A percentile compares a stretch with the other conserved stretches of the same genome.
These are phyloP conservation scores for Epicoccum sorghinum DNA, from an alignment of 2,329 filamentous ascomycete species.

Conservation along the genomic window DNA sequence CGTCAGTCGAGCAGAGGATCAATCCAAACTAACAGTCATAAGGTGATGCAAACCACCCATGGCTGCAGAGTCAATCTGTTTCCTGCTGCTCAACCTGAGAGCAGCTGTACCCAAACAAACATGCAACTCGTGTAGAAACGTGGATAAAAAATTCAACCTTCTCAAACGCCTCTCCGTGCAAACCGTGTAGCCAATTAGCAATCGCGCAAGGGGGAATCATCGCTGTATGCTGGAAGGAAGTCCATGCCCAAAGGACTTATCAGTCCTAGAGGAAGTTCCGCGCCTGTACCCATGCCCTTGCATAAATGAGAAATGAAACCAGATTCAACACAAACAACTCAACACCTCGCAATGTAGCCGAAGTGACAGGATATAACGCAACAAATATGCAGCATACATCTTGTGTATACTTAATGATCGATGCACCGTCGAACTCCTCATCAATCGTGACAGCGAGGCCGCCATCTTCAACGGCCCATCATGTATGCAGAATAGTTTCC, in stretches of 20 bases:
- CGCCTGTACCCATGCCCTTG: constrained; percentile 50
- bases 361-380: constrained; percentile 50
- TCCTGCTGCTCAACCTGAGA: constrained; percentile 17
- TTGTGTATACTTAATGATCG: constrained; percentile 39
- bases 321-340: constrained; percentile 39
- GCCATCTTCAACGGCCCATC: constrained; percentile 45
- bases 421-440: constrained; percentile 44
- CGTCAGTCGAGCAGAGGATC: constrained; percentile 20
- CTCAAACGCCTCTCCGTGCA: constrained; percentile 40
- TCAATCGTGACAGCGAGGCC: constrained; percentile 42
- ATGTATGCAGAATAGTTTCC: constrained; percentile 47
- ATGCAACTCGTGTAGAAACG: constrained; percentile 6
- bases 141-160: constrained; percentile 20
- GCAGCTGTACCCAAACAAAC: constrained; percentile 1
- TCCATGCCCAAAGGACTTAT: constrained; percentile 44
- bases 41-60: not conserved
- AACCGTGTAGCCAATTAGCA: constrained; percentile 39
- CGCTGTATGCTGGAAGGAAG: constrained; percentile 52
- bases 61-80: constrained; percentile 1
- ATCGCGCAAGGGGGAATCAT: constrained; percentile 53
- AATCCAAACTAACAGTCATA: not conserved
- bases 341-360: constrained; percentile 51
- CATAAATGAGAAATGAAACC: constrained; percentile 42
- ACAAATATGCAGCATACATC: constrained; percentile 42
- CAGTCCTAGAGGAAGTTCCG: constrained; percentile 41